phyloP scores from a whole-genome alignment of 176 grass and related monocot species.

The Dendrocalamus sinicus region DNA sequence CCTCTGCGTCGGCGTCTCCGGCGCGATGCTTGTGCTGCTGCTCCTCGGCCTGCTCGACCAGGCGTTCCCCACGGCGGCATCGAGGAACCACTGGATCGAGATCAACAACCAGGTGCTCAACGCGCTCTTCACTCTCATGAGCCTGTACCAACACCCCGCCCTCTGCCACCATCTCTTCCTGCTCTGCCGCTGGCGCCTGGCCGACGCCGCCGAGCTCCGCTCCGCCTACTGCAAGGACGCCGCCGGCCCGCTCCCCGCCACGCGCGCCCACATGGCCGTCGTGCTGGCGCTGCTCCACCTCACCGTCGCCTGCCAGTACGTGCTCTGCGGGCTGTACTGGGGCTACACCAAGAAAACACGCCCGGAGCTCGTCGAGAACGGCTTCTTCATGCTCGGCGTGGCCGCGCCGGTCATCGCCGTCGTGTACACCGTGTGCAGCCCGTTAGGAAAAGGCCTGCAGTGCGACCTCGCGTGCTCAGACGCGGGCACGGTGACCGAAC shows the following conservation, averaged over 20 bases:
- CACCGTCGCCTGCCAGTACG: conserved; percentile 66
- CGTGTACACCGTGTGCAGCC: conserved; percentile 60
- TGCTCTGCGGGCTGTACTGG: conserved; percentile 74
- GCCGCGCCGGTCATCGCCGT: conserved; percentile 57
- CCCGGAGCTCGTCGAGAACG: conserved; percentile 53
- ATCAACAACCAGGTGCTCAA: conserved; percentile 83
- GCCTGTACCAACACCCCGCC: conserved; percentile 75
- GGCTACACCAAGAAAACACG: conserved; percentile 44
- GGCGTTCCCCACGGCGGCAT: conserved; percentile 45
- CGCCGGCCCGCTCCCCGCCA: conserved; percentile 22
- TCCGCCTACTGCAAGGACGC: conserved; percentile 62
- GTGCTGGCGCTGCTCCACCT: conserved; percentile 71
- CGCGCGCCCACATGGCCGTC: conserved; percentile 56
- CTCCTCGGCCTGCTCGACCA: conserved; percentile 63
- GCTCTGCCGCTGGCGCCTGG: conserved; percentile 59
- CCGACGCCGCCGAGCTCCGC: conserved; percentile 59
- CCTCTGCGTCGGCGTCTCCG: conserved; percentile 62
- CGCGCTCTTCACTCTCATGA: conserved; percentile 87
- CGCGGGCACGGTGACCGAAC: neutral
- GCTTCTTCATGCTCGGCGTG: conserved; percentile 56
- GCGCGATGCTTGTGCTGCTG: conserved; percentile 62
- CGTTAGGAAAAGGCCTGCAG: conserved; percentile 44
- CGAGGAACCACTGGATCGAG: conserved; percentile 68
- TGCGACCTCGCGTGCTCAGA: neutral
- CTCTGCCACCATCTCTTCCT: conserved; percentile 65